Percentiles rank a stretch among this genome's conserved stretches.
Conservation (phyloP, 495 filamentous ascomycete genomes). For the Chaetomidium leptoderma region DNA sequence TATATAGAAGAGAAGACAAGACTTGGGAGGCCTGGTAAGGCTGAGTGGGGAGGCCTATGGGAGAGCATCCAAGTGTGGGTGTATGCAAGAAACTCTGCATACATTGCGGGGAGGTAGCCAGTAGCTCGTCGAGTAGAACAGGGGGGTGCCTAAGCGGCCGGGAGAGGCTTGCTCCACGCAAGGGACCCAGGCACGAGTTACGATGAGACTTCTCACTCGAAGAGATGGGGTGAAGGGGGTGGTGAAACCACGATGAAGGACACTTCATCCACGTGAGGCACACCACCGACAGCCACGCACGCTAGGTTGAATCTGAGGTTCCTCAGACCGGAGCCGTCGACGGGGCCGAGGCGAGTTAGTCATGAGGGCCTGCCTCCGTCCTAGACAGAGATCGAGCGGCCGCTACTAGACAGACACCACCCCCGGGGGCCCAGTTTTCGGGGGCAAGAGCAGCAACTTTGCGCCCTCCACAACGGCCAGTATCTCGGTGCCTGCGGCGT, state of each 20-base stretch:
- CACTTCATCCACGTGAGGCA: neutral
- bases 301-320: slow-evolving; percentile 9
- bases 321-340: neutral
- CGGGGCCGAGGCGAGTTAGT: neutral
- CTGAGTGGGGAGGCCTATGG: neutral
- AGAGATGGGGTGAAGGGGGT: neutral
- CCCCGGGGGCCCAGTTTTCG: neutral
- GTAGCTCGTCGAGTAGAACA: slow-evolving; percentile 1
- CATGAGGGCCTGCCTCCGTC: slow-evolving; percentile 5
- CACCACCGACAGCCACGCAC: slow-evolving; percentile 8
- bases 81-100: slow-evolving; percentile 11
- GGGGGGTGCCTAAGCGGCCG: neutral
- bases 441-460: neutral
- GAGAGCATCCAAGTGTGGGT: neutral
- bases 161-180: slow-evolving; percentile 5
- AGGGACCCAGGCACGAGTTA: neutral
- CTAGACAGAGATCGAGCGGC: neutral
- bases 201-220: neutral
- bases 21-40: neutral
- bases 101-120: neutral
- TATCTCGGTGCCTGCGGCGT: slow-evolving; percentile 4
- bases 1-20: neutral
- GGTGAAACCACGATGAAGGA: slow-evolving; percentile 1
- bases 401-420: slow-evolving; percentile 7
- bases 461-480: neutral